phyloP scores from a whole-genome alignment of 2,329 filamentous ascomycete genomes.

The Fusarium buxicola region DNA sequence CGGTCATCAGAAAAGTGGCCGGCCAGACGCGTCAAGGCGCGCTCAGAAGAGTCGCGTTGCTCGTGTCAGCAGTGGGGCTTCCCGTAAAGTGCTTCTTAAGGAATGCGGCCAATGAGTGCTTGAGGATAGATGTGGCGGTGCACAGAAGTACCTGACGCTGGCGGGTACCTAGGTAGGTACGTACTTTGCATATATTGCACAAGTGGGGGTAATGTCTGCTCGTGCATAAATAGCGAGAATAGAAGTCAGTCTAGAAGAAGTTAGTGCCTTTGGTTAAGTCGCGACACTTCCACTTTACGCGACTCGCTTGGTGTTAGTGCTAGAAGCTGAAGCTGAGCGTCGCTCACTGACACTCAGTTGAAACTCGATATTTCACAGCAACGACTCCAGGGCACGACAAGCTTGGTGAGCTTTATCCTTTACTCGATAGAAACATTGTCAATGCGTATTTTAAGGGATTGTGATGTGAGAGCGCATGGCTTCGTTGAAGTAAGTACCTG shows the following conservation, averaged over 20 bases:
- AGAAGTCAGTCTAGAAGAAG: background rate
- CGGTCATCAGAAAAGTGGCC: slow-evolving; percentile 39
- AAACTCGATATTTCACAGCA: background rate
- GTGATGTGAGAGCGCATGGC: no score
- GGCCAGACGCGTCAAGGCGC: slow-evolving; percentile 33
- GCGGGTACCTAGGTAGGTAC: no score
- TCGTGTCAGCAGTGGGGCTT: slow-evolving; percentile 24
- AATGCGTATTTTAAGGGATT: no score
- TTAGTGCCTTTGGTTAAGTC: slow-evolving; percentile 8
- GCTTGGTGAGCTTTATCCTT: no score
- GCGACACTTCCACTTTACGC: slow-evolving; percentile 16
- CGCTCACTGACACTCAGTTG: background rate
- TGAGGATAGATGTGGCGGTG: background rate
- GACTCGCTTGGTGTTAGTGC: slow-evolving; percentile 6
- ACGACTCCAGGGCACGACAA: background rate
- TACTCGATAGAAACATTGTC: no score
- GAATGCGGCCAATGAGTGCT: slow-evolving; percentile 19
- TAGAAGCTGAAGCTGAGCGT: background rate
- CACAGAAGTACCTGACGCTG: slow-evolving; percentile 3
- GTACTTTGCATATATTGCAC: slow-evolving; percentile 7
- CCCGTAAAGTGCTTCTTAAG: slow-evolving; percentile 21
- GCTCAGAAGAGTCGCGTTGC: slow-evolving; percentile 26
- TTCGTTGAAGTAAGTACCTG: no score
- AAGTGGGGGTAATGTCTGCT: no score
- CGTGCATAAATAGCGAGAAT: slow-evolving; percentile 15